A percentile compares a stretch with the other conserved stretches of the same genome.
phyloP scores from a whole-genome alignment of 805 yeast species.

The Tetrapisispora pingtungensis region DNA sequence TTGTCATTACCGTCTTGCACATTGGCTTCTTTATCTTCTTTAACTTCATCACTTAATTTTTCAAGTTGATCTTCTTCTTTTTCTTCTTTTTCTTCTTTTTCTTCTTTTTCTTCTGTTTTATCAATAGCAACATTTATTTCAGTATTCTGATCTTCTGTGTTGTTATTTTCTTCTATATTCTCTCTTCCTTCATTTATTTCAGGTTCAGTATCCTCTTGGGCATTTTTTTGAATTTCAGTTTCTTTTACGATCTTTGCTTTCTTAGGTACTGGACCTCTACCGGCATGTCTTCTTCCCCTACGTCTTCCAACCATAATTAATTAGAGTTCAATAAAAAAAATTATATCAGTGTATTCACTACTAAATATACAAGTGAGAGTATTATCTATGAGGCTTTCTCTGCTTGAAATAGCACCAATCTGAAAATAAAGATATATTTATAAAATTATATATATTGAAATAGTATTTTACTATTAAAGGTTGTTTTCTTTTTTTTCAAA shows the following conservation, averaged over 20 bases:
- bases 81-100: not conserved
- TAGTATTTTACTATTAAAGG: too few relatives aligned
- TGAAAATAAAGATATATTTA: too few relatives aligned
- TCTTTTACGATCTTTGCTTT: constrained; percentile 1
- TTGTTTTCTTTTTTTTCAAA: too few relatives aligned
- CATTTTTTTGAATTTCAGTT: not conserved
- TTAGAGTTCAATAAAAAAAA: not conserved
- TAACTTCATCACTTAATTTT: not conserved
- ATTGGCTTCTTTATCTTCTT: too few relatives aligned
- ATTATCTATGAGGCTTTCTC: too few relatives aligned
- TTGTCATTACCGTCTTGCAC: too few relatives aligned
- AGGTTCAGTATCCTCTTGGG: not conserved
- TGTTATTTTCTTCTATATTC: not conserved
- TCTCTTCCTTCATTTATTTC: not conserved
- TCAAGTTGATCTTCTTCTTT: not conserved
- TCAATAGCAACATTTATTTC: not conserved
- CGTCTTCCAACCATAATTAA: constrained; percentile 4
- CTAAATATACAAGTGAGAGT: too few relatives aligned
- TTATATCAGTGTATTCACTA: too few relatives aligned
- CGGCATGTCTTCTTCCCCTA: constrained; percentile 1
- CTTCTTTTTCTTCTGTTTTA: not conserved
- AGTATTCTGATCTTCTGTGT: not conserved
- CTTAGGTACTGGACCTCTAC: not conserved
- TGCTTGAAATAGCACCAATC: too few relatives aligned
- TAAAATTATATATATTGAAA: too few relatives aligned